A percentile compares a stretch with the other conserved stretches of the same genome.
Conservation (phyloP, 2,329 filamentous ascomycete genomes). For the Pseudogymnoascus sp. region DNA sequence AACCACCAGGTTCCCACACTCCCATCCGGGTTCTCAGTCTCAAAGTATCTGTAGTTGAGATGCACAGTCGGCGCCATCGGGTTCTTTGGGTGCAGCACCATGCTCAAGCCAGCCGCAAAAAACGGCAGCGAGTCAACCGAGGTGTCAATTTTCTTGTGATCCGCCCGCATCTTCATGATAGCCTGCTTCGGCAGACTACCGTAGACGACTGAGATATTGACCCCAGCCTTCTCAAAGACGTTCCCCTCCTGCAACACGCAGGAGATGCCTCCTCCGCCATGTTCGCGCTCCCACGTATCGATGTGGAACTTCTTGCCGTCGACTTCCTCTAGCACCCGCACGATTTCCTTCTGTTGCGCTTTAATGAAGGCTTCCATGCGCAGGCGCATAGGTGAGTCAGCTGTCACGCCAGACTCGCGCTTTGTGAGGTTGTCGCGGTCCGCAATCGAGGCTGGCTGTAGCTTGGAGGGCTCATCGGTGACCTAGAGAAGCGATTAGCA, state of each 20-base stretch:
- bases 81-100: conserved; percentile 89
- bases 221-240: conserved; percentile 95
- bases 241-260: conserved; percentile 94
- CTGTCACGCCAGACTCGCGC: conserved; percentile 64
- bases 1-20: conserved; percentile 93
- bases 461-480: conserved; percentile 29
- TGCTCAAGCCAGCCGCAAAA: conserved; percentile 86
- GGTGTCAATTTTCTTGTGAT: conserved; percentile 82
- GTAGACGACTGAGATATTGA: conserved; percentile 93
- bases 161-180: conserved; percentile 85
- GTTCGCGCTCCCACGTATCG: conserved; percentile 80
- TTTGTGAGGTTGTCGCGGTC: conserved; percentile 77
- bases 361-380: conserved; percentile 97
- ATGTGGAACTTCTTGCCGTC: conserved; percentile 75
- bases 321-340: conserved; percentile 70
- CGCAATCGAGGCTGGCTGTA: conserved; percentile 65
- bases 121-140: conserved; percentile 80
- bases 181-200: conserved; percentile 79
- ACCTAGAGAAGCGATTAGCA: conserved; percentile 20
- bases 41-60: conserved; percentile 97
- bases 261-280: conserved; percentile 87
- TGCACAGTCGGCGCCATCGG: conserved; percentile 97
- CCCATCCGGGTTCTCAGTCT: conserved; percentile 79
- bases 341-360: conserved; percentile 81
- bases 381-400: conserved; percentile 85